These are phyloP conservation scores for Pseudozyma sp. DNA, from an alignment of 1,284 basidiomycete species.

Conservation along the genomic window DNA sequence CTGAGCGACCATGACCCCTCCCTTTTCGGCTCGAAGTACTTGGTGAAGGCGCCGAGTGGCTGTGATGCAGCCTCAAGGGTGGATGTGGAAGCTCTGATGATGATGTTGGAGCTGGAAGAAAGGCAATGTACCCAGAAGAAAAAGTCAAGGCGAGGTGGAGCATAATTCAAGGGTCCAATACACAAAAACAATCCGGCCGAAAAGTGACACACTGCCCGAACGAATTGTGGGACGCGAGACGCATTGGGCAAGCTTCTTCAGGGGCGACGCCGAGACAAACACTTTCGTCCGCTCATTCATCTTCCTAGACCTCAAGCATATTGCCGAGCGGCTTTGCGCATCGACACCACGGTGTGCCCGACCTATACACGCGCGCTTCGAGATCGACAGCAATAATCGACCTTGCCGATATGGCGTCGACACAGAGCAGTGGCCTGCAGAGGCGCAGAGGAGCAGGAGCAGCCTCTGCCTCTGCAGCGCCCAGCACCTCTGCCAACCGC, in stretches of 20 bases:
- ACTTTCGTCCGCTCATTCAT: conserved; percentile 1
- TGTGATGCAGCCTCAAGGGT: too few species aligned
- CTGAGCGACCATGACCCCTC: conserved; percentile 24
- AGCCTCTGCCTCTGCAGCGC: conserved; percentile 23
- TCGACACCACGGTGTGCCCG: too few species aligned
- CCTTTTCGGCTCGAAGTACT: neutral
- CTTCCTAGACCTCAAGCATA: conserved; percentile 4
- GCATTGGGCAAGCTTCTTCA: conserved; percentile 22
- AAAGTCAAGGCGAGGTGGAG: conserved; percentile 15
- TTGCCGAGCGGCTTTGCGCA: too few species aligned
- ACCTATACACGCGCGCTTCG: neutral
- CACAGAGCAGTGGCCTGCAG: conserved; percentile 41
- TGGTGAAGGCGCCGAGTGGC: too few species aligned
- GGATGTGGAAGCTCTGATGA: neutral
- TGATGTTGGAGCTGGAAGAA: conserved; percentile 8
- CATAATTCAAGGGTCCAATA: conserved; percentile 25
- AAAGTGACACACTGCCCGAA: conserved; percentile 6
- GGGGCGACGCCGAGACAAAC: conserved; percentile 5
- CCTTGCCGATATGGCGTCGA: conserved; percentile 26
- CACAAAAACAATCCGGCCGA: conserved; percentile 17
- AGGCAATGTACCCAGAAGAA: neutral
- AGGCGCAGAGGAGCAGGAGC: conserved; percentile 39
- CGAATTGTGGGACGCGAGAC: conserved; percentile 1
- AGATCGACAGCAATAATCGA: neutral
- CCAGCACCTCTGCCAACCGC: conserved; percentile 31